A percentile compares a stretch with the other conserved stretches of the same genome.
phyloP scores from a whole-genome alignment of 257 asterid genomes.

The Ilex aquifolium region DNA sequence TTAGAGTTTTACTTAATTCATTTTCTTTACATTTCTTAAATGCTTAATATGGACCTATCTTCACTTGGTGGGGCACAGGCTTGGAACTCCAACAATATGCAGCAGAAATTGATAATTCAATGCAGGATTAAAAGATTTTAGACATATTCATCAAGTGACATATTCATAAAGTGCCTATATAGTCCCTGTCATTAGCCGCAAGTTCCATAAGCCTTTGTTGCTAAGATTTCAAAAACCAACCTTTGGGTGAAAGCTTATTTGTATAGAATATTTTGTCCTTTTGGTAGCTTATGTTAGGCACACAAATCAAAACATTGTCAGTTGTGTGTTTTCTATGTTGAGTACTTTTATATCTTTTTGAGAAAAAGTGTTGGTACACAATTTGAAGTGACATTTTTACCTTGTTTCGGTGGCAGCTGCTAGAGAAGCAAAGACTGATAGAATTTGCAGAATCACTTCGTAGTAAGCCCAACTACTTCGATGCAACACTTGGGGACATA shows the following conservation, averaged over 20 bases:
- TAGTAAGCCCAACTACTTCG: conserved; percentile 90
- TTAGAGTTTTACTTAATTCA: background rate
- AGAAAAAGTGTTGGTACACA: background rate
- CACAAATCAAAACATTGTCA: background rate
- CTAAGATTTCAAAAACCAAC: background rate
- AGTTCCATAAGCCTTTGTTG: no score
- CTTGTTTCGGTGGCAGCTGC: conserved; percentile 22
- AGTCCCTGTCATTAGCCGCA: background rate
- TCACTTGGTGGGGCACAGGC: background rate
- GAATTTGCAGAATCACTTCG: conserved; percentile 98
- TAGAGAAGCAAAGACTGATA: conserved; percentile 88
- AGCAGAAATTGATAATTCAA: background rate
- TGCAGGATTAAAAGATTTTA: background rate
- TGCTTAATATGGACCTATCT: no score
- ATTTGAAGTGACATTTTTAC: conserved; percentile 5
- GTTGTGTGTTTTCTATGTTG: background rate
- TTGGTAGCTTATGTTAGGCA: background rate
- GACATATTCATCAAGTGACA: background rate
- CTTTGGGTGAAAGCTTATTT: background rate
- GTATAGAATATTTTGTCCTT: background rate
- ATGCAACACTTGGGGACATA: no score
- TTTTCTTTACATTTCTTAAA: background rate
- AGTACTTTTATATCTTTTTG: background rate
- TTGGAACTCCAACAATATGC: background rate
- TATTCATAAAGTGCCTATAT: background rate